Base-by-base conservation (phyloP, 805 yeast genomes). In the Suhomyces emberorum region DNA sequence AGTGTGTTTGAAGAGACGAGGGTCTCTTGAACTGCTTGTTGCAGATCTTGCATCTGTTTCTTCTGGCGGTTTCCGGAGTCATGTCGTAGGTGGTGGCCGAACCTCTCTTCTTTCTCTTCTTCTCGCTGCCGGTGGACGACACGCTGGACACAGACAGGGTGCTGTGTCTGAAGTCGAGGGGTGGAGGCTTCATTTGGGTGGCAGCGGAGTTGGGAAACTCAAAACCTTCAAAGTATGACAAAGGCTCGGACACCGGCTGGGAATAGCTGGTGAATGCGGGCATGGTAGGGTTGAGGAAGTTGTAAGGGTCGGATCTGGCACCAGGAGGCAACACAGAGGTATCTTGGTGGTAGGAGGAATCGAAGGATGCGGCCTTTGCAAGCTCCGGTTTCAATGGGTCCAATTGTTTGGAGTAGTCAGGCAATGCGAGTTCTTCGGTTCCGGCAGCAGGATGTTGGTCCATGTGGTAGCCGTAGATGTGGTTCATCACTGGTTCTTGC, bases 21-120 rank as follows among this genome's bases (percentile, higher is more conserved):
- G 95, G 89, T 52, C 95, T 74, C 48, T 85, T 81, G 64, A 88
- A 88, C 36, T 76, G 79, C 55, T 87, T 86, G 31, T 76, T 72
- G 57, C 96, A 87, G 12, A 79, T 71, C 28, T 59, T 65, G 60
- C 70, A 72, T 43, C 75, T 59, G 47, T 75, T 76, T 32, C 70
- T 48, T 28, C 59, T 61, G 0, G 73, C 72, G 2, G 74, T 69
- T 45, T 65, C 70, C 3, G 69, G 67, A 0, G 70, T 56, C 74
- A 66, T 69, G 33, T 50, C 51, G 15, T 25, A 37, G 10, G 34
- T 28, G 15, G 17, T 8, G 8, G 37, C 11, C 37, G 24, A 28
- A 29, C 28, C 24, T 17, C 27, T 31, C 23, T 15, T 21, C 16
- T 29, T 34, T 15, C 36, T 12, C 15, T 24, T 24, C 27, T 15